phyloP scores from a whole-genome alignment of 2,329 filamentous ascomycete species.

The Albifimbria verrucaria region DNA sequence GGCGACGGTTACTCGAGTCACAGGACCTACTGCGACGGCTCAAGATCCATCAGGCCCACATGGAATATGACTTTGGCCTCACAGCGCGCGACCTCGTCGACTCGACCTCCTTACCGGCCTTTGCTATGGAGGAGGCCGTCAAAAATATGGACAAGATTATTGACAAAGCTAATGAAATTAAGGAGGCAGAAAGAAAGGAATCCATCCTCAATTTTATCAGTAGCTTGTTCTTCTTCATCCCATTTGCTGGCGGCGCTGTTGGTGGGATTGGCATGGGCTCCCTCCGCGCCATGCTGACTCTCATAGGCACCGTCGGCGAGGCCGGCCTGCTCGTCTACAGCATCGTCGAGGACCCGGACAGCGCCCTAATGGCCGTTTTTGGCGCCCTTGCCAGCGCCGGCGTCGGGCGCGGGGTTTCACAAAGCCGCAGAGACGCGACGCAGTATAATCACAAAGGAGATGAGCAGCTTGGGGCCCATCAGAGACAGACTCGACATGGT shows the following conservation, averaged over 20 bases:
- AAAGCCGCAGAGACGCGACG: constrained; percentile 8
- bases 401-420: constrained; percentile 7
- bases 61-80: not conserved
- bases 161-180: constrained; percentile 18
- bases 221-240: constrained; percentile 45
- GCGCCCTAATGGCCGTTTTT: constrained; percentile 21
- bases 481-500: not conserved
- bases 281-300: constrained; percentile 10
- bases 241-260: constrained; percentile 45
- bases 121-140: constrained; percentile 12
- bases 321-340: constrained; percentile 16
- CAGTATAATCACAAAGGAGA: not conserved
- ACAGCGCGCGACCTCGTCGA: constrained; percentile 2
- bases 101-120: constrained; percentile 1
- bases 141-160: constrained; percentile 22
- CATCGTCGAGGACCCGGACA: constrained; percentile 20
- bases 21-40: constrained; percentile 1
- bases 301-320: constrained; percentile 18
- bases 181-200: constrained; percentile 12
- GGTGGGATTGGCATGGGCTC: constrained; percentile 10
- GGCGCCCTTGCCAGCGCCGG: constrained; percentile 12
- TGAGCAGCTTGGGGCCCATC: not conserved
- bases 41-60: not conserved
- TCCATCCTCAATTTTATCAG: constrained; percentile 32
- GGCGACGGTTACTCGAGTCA: not conserved